These are phyloP conservation scores for Balakata baccata DNA, from an alignment of 345 rosid species.

Conservation along the genomic window DNA sequence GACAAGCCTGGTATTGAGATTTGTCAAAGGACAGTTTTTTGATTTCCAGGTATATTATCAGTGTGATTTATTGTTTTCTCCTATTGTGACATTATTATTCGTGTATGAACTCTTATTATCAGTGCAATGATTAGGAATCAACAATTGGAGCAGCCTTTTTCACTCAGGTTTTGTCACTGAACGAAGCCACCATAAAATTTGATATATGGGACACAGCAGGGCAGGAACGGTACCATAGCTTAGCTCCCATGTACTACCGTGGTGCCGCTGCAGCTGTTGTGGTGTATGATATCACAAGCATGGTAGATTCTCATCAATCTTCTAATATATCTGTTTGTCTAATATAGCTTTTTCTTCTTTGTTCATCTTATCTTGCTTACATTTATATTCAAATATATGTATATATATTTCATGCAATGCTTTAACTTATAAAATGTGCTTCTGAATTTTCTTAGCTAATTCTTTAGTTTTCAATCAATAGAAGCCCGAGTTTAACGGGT, in stretches of 20 bases:
- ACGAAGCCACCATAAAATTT: constrained; percentile 64
- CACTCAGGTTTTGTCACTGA: constrained; percentile 67
- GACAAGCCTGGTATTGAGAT: constrained; percentile 72
- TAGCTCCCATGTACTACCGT: constrained; percentile 84
- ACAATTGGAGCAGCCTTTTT: constrained; percentile 84
- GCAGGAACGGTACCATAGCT: constrained; percentile 75
- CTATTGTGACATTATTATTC: background rate
- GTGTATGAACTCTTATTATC: constrained; percentile 13
- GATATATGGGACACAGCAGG: constrained; percentile 89
- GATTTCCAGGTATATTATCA: constrained; percentile 54
- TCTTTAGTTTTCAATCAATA: background rate
- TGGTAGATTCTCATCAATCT: constrained; percentile 32
- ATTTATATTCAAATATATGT: no score
- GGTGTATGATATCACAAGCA: constrained; percentile 72
- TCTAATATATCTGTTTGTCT: background rate
- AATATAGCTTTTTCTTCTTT: background rate
- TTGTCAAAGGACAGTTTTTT: constrained; percentile 67
- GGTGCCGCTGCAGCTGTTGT: constrained; percentile 85
- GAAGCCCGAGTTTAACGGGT: background rate
- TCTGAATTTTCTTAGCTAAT: background rate
- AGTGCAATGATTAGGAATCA: constrained; percentile 48
- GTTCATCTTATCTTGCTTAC: background rate
- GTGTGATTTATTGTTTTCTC: background rate
- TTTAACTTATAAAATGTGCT: background rate
- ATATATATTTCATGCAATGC: background rate